Percentiles rank a stretch among this genome's conserved stretches.
Evolutionary conservation across 192 early-diverging fungal species (phyloP).

Genomic region (Coemansia sp.): DNA sequence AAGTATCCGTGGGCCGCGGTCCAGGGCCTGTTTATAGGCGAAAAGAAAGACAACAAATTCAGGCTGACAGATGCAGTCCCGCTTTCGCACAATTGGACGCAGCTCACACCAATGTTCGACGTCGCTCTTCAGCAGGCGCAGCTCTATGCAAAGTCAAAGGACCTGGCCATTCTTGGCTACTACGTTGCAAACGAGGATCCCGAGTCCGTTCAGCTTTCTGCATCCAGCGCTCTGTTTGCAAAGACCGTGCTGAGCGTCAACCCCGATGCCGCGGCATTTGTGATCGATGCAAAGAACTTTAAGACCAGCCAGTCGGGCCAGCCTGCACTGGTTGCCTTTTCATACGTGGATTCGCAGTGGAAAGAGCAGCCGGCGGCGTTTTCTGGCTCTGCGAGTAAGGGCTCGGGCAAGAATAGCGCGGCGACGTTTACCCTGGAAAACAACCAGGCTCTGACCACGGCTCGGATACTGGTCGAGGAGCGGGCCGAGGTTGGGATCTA

Average conservation of each 20-base stretch:
- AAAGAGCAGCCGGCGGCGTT: conserved; percentile 40
- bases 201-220: conserved; percentile 33
- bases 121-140: conserved; percentile 77
- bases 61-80: conserved; percentile 71
- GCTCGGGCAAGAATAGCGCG: conserved; percentile 7
- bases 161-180: conserved; percentile 35
- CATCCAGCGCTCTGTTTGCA: conserved; percentile 34
- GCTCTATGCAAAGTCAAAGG: conserved; percentile 32
- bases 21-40: conserved; percentile 69
- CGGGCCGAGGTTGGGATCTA: conserved; percentile 32
- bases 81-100: conserved; percentile 76
- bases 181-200: conserved; percentile 49
- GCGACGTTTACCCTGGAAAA: conserved; percentile 43
- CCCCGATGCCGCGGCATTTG: conserved; percentile 34
- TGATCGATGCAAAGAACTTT: conserved; percentile 42
- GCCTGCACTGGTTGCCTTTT: conserved; percentile 30
- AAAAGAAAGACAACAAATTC: conserved; percentile 34
- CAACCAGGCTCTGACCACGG: conserved; percentile 34
- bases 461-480: conserved; percentile 40
- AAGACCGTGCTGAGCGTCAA: conserved; percentile 21
- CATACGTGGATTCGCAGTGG: conserved; percentile 36
- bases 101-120: conserved; percentile 79
- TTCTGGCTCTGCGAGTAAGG: neutral
- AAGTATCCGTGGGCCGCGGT: conserved; percentile 79
- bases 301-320: conserved; percentile 12